Evolutionary conservation across 306 rosid genomes (phyloP), one percentile per base, ranked within the genome.

Genomic region (Nissolia schottii): DNA sequence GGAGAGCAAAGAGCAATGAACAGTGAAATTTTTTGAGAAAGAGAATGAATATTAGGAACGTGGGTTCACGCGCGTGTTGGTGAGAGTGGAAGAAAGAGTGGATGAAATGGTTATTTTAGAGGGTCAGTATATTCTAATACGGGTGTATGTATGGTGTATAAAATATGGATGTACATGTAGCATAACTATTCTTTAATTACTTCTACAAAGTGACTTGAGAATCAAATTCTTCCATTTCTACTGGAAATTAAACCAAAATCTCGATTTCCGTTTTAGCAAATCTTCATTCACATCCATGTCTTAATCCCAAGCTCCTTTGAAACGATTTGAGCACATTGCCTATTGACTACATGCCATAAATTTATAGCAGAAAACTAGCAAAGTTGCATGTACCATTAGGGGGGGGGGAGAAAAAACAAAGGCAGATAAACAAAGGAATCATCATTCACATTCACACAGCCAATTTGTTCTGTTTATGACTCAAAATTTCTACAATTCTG

Each of bases 261-360:
- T 66, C 67, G 19, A 4, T 55, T 76, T 14, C 67, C 41, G 73
- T 60, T 75, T 73, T 35, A 45, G 40, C 79, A 87, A 73, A 85
- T 83, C 85, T 77, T 67, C 74, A 58, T 81, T 72, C 46, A 77
- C 61, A 69, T 69, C 31, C 62, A 66, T 68, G 70, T 75, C 78
- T 49, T 49, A n/a, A 73, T 64, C 43, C 75, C 58, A 57, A 11
- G 37, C 20, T 59, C 18, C 11, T 49, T 67, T 25, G 6, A 31
- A 67, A 27, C 31, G 2, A 22, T 63, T 72, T 67, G 23, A 20
- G 27, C 67, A 67, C 19, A 61, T 45, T 11, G 7, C 14, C 20
- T 22, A 34, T n/a, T n/a, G 18, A 59, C 16, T 35, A 31, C 27
- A 40, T 5, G 14, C 15, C 31, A 25, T 9, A 37, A n/a, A 35